These are phyloP conservation scores for Corylus heterophylla DNA, from an alignment of 306 rosid genomes.

Conservation along the genomic window DNA sequence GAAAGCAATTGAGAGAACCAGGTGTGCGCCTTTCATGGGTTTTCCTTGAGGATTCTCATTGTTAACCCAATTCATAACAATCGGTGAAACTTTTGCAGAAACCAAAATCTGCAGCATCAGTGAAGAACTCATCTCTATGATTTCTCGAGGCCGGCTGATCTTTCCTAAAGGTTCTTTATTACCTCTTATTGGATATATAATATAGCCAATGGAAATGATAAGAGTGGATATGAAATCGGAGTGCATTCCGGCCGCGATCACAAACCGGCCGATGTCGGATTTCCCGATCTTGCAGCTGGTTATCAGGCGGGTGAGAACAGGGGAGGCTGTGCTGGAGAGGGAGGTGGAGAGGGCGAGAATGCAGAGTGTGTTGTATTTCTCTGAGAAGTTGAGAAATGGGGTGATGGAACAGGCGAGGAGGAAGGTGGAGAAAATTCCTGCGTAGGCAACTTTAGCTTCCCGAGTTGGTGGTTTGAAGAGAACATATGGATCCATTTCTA, in stretches of 20 bases:
- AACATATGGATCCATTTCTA: slow-evolving; percentile 84
- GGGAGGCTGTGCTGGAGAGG: slow-evolving; percentile 81
- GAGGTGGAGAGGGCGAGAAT: slow-evolving; percentile 53
- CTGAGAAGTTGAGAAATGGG: slow-evolving; percentile 43
- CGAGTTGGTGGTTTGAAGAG: slow-evolving; percentile 53
- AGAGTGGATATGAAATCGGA: slow-evolving; percentile 71
- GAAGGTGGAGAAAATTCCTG: slow-evolving; percentile 63
- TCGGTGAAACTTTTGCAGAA: slow-evolving; percentile 62
- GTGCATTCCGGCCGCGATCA: slow-evolving; percentile 83
- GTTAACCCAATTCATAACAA: slow-evolving; percentile 80
- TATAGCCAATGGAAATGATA: slow-evolving; percentile 59
- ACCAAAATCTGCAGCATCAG: slow-evolving; percentile 49
- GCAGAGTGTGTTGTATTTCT: slow-evolving; percentile 32
- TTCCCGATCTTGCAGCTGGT: slow-evolving; percentile 74
- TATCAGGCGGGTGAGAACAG: slow-evolving; percentile 73
- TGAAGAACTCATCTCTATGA: slow-evolving; percentile 33
- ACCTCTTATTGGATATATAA: slow-evolving; percentile 39
- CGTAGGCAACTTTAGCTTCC: slow-evolving; percentile 76
- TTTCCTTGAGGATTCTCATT: slow-evolving; percentile 92
- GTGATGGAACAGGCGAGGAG: slow-evolving; percentile 37
- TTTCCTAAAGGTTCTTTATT: background rate
- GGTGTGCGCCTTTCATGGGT: slow-evolving; percentile 84
- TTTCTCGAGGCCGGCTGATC: background rate
- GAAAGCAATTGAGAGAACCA: slow-evolving; percentile 78
- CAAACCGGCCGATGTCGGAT: slow-evolving; percentile 88